phyloP scores from a whole-genome alignment of 495 filamentous ascomycete genomes.

The Barbatosphaeria neglecta region DNA sequence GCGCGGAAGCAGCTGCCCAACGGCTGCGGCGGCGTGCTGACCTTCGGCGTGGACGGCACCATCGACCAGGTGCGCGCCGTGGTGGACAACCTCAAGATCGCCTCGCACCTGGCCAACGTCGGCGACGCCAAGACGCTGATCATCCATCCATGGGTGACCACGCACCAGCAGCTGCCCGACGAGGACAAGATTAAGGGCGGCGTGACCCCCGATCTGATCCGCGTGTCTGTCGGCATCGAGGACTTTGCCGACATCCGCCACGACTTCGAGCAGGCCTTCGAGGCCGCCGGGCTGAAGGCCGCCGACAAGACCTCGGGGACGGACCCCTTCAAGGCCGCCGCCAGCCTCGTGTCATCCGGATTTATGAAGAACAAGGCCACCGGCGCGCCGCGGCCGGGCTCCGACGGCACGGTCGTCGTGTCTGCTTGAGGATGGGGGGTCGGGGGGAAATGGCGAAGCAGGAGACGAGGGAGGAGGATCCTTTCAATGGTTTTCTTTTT shows the following conservation, averaged over 20 bases:
- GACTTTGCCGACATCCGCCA: constrained; percentile 28
- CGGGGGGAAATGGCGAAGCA: neutral
- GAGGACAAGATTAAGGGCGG: constrained; percentile 31
- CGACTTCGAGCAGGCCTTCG: constrained; percentile 32
- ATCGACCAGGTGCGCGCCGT: constrained; percentile 29
- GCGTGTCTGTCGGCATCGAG: constrained; percentile 27
- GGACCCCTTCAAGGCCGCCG: constrained; percentile 17
- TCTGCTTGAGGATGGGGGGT: neutral
- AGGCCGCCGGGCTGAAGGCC: constrained; percentile 18
- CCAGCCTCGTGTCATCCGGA: constrained; percentile 15
- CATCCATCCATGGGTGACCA: constrained; percentile 31
- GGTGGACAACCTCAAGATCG: constrained; percentile 31
- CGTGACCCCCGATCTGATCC: constrained; percentile 27
- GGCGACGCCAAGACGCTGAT: constrained; percentile 32
- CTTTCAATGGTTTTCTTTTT: no score
- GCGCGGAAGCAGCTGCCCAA: constrained; percentile 19
- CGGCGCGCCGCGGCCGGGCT: constrained; percentile 16
- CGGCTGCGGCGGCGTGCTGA: constrained; percentile 25
- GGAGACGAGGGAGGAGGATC: no score
- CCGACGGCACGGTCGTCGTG: constrained; percentile 15
- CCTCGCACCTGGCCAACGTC: constrained; percentile 27
- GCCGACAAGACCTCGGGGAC: constrained; percentile 11
- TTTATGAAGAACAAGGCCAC: constrained; percentile 22
- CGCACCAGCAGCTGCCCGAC: constrained; percentile 30
- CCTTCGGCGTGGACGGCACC: constrained; percentile 28